Percentiles rank a stretch among this genome's conserved stretches.
phyloP scores from a whole-genome alignment of 495 filamentous ascomycete genomes.

The Lepraria neglecta region DNA sequence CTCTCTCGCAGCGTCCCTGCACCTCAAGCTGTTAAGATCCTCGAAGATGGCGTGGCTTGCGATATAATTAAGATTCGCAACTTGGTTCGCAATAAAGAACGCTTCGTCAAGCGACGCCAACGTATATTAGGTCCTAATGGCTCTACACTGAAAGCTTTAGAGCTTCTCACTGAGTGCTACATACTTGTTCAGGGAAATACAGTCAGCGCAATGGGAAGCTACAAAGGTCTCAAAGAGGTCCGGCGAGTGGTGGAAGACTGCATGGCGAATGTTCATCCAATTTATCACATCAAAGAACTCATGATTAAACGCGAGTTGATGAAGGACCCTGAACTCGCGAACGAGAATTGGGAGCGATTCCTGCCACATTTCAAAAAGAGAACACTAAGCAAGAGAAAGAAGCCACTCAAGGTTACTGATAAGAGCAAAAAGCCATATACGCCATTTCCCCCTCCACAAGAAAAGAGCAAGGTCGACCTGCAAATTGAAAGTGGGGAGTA shows the following conservation, averaged over 20 bases:
- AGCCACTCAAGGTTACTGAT: slow-evolving; percentile 81
- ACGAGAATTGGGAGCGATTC: slow-evolving; percentile 94
- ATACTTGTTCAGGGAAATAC: slow-evolving; percentile 97
- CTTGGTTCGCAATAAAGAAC: slow-evolving; percentile 88
- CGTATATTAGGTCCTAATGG: slow-evolving; percentile 81
- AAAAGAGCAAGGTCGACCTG: slow-evolving; percentile 96
- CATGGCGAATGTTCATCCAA: slow-evolving; percentile 92
- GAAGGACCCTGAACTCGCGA: slow-evolving; percentile 80
- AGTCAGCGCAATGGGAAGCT: slow-evolving; percentile 82
- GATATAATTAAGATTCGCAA: slow-evolving; percentile 94
- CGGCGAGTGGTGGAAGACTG: slow-evolving; percentile 87
- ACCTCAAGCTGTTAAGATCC: slow-evolving; percentile 82
- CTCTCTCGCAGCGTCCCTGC: slow-evolving; percentile 88
- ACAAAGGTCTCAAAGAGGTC: slow-evolving; percentile 89
- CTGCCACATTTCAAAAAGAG: slow-evolving; percentile 97
- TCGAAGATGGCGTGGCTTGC: slow-evolving; percentile 82
- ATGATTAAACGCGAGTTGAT: slow-evolving; percentile 99
- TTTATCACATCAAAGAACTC: slow-evolving; percentile 94
- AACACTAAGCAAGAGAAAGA: slow-evolving; percentile 74
- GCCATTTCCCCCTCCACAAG: slow-evolving; percentile 64
- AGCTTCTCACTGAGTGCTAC: slow-evolving; percentile 90
- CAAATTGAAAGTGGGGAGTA: slow-evolving; percentile 98
- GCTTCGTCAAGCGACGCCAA: slow-evolving; percentile 93
- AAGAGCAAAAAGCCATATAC: slow-evolving; percentile 94
- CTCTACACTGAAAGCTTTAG: slow-evolving; percentile 84